Conservation (phyloP, 805 yeast species). For the Pichia gijzeniarum region DNA sequence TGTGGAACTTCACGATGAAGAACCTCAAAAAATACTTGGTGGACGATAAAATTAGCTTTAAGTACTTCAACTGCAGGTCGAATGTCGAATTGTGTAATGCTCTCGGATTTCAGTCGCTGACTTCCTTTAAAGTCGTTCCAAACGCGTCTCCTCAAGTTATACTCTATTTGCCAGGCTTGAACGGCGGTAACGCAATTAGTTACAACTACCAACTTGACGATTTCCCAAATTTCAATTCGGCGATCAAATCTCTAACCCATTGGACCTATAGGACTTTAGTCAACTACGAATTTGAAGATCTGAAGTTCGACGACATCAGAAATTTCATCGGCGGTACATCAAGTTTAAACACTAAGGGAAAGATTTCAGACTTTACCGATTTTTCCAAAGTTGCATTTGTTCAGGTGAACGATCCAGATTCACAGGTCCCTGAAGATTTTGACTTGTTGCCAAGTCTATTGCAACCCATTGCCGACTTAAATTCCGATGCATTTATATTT, state of each 20-base stretch:
- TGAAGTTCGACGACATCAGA: conserved; percentile 9
- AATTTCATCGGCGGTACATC: conserved; percentile 5
- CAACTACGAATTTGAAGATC: conserved; percentile 7
- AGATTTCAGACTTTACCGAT: conserved; percentile 23
- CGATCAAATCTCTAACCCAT: conserved; percentile 29
- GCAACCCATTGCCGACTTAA: conserved; percentile 53
- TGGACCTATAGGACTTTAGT: conserved; percentile 38
- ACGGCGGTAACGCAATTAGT: conserved; percentile 41
- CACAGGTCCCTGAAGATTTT: conserved; percentile 54
- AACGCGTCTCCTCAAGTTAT: conserved; percentile 21
- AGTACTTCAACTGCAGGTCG: conserved; percentile 53
- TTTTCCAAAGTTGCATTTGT: conserved; percentile 46
- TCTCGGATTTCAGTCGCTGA: conserved; percentile 38
- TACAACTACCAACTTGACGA: conserved; percentile 22
- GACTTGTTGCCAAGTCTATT: conserved; percentile 53
- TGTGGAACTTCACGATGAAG: conserved; percentile 55
- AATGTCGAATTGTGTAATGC: conserved; percentile 46
- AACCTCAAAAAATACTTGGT: conserved; percentile 27
- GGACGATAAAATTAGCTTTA: conserved; percentile 25
- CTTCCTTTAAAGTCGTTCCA: conserved; percentile 9
- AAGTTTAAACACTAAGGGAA: conserved; percentile 9
- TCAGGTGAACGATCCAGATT: conserved; percentile 44
- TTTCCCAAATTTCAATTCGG: conserved; percentile 7
- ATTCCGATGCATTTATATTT: conserved; percentile 47
- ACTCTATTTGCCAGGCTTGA: conserved; percentile 47